phyloP scores from a whole-genome alignment of 768 basidiomycete genomes.

The Leucocoprinus leucothites region DNA sequence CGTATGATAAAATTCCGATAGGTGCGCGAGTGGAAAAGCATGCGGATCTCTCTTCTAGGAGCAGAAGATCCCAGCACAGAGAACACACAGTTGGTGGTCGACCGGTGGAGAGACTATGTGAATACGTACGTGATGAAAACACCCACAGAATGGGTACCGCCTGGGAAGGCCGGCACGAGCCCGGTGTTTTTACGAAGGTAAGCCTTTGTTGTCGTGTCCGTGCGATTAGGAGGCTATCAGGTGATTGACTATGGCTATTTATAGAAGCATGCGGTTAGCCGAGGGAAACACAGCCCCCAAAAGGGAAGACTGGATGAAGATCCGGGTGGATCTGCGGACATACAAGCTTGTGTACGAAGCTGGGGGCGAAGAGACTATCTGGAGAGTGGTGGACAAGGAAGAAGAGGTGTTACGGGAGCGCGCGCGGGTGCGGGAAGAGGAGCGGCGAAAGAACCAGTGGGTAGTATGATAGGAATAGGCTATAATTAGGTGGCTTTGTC shows the following conservation, averaged over 20 bases:
- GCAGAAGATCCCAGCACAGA: conserved; percentile 46
- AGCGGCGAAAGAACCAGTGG: conserved; percentile 46
- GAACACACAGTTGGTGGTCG: background rate
- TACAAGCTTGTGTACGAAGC: conserved; percentile 72
- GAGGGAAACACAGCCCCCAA: conserved; percentile 39
- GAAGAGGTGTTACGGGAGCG: conserved; percentile 28
- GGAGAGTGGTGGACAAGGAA: conserved; percentile 36
- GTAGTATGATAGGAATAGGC: conserved; percentile 15
- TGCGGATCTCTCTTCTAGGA: conserved; percentile 61
- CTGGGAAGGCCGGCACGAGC: conserved; percentile 29
- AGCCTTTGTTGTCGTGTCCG: conserved; percentile 24
- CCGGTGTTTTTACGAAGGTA: conserved; percentile 61
- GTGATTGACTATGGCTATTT: conserved; percentile 35
- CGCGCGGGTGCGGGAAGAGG: conserved; percentile 50
- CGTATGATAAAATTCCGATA: conserved; percentile 27
- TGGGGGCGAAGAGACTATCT: conserved; percentile 57
- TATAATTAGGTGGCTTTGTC: conserved; percentile 10
- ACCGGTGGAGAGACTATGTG: conserved; percentile 73
- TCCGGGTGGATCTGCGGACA: conserved; percentile 55
- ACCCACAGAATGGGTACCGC: conserved; percentile 69
- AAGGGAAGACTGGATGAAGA: conserved; percentile 36
- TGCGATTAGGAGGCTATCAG: conserved; percentile 19
- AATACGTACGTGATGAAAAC: conserved; percentile 69
- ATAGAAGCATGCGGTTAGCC: conserved; percentile 45
- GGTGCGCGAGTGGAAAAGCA: conserved; percentile 51